These are phyloP conservation scores for Penicillium pulvis DNA, from an alignment of 495 filamentous ascomycete genomes.

Conservation along the genomic window DNA sequence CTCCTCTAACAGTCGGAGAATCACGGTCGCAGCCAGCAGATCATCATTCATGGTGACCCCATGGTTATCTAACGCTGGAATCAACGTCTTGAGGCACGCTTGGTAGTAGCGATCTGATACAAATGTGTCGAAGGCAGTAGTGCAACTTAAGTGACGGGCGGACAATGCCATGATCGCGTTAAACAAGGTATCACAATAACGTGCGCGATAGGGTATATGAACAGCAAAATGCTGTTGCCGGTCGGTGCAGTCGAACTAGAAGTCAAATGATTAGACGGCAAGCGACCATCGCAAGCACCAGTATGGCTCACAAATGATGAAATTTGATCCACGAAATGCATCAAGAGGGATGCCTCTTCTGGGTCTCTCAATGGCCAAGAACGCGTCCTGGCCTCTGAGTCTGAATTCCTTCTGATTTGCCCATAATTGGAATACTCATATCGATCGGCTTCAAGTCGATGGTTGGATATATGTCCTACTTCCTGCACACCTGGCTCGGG, in stretches of 20 bases:
- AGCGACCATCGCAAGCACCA: not conserved
- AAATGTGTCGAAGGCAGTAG: slow-evolving; percentile 44
- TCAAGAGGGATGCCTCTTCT: slow-evolving; percentile 23
- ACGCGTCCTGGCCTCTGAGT: not conserved
- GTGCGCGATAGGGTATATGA: slow-evolving; percentile 53
- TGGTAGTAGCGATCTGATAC: slow-evolving; percentile 52
- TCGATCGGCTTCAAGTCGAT: not conserved
- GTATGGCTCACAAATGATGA: slow-evolving; percentile 24
- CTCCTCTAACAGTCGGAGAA: slow-evolving; percentile 62
- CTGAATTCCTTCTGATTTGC: no score
- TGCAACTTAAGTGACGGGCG: slow-evolving; percentile 55
- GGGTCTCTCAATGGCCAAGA: slow-evolving; percentile 28
- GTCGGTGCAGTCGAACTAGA: slow-evolving; percentile 62
- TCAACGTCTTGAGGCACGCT: slow-evolving; percentile 52
- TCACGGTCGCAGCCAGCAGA: slow-evolving; percentile 60
- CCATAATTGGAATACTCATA: no score
- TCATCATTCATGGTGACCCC: slow-evolving; percentile 55
- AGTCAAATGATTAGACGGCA: not conserved
- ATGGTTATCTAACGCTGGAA: slow-evolving; percentile 48
- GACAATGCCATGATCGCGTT: slow-evolving; percentile 63
- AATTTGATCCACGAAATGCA: slow-evolving; percentile 27
- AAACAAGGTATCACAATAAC: slow-evolving; percentile 51
- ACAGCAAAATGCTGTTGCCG: slow-evolving; percentile 54
- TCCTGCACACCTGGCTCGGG: not conserved
- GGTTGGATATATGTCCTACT: not conserved